These are phyloP conservation scores for Xylaria sp. DNA, from an alignment of 2,329 filamentous ascomycete genomes.

Conservation along the genomic window DNA sequence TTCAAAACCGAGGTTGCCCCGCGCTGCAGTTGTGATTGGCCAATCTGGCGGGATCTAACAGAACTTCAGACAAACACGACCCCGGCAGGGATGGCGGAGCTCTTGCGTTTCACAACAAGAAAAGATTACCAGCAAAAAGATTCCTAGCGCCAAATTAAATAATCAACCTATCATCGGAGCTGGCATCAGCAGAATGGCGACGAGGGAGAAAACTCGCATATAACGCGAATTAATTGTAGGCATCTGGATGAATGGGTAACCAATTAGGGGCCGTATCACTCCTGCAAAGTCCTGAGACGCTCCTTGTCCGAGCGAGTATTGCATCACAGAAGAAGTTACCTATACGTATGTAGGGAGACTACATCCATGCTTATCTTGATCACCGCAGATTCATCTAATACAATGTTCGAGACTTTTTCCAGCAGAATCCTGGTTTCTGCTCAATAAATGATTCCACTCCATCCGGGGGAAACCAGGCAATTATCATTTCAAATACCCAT, in stretches of 20 bases:
- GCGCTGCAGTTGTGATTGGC: neutral
- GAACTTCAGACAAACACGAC: neutral
- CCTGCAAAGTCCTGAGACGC: too few species aligned
- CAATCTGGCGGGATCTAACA: neutral
- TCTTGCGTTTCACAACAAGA: neutral
- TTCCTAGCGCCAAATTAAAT: neutral
- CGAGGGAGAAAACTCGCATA: too few species aligned
- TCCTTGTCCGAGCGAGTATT: too few species aligned
- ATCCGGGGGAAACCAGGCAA: neutral
- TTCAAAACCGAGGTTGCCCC: neutral
- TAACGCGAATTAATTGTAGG: too few species aligned
- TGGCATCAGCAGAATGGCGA: neutral
- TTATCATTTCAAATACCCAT: neutral
- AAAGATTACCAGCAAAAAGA: neutral
- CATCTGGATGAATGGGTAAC: too few species aligned
- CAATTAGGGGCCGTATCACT: too few species aligned
- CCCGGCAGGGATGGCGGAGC: neutral
- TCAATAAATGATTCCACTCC: neutral
- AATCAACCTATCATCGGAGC: neutral
- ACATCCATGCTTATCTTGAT: too few species aligned
- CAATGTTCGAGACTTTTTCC: neutral
- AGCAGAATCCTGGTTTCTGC: neutral
- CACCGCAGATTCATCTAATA: neutral
- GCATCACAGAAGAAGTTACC: too few species aligned
- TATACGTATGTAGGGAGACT: too few species aligned